Conservation (phyloP, 1,284 basidiomycete genomes). For the Pseudozyma sp. region DNA sequence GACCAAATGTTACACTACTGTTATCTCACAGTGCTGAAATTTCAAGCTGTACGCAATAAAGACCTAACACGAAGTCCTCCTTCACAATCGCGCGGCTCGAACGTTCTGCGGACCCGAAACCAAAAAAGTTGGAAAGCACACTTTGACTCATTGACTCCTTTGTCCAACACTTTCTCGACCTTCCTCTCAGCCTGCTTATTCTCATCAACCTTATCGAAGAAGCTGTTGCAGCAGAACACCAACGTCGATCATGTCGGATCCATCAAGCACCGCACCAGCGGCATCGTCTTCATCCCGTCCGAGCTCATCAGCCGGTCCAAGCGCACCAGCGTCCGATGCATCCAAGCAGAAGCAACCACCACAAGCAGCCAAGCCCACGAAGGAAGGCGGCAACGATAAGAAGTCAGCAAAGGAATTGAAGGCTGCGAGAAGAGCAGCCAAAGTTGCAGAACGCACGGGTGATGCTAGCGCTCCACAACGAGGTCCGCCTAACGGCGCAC, state of each 20-base stretch:
- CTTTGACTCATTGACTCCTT: neutral
- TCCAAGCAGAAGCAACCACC: conserved; percentile 13
- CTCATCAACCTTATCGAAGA: neutral
- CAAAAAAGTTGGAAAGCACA: conserved; percentile 3
- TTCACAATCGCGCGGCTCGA: neutral
- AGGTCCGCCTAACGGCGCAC: neutral
- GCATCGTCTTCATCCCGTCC: conserved; percentile 12
- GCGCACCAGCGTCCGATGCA: conserved; percentile 11
- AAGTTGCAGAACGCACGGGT: conserved; percentile 37
- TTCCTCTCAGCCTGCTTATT: neutral
- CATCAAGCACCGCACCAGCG: conserved; percentile 1
- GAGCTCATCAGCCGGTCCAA: conserved; percentile 24
- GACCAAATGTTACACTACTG: too few species aligned
- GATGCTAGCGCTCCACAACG: conserved; percentile 3
- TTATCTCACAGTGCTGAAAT: too few species aligned
- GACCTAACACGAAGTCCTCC: neutral
- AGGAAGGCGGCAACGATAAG: conserved; percentile 30
- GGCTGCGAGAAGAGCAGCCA: conserved; percentile 58
- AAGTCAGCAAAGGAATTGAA: conserved; percentile 64
- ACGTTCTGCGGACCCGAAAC: neutral
- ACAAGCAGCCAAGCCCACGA: conserved; percentile 15
- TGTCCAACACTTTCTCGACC: neutral
- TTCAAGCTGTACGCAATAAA: too few species aligned
- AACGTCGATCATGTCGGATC: conserved; percentile 12
- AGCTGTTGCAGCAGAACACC: neutral